Evolutionary conservation across 2,329 filamentous ascomycete genomes (phyloP), one percentile per base, ranked within the genome.

Genomic region (Samsoniella hepiali): DNA sequence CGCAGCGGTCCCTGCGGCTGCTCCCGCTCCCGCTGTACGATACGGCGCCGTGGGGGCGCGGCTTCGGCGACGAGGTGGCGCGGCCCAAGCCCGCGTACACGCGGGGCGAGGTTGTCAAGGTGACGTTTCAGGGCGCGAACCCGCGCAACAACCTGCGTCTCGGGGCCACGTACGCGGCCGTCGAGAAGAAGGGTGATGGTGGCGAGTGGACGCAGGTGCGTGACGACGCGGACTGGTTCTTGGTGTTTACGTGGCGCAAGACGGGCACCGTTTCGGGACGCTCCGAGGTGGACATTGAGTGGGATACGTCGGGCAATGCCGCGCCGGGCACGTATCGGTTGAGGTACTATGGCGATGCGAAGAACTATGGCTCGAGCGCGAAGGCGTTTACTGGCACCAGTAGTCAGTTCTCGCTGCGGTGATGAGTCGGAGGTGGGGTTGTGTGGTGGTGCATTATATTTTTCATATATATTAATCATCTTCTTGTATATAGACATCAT

Each of bases 131-230:
- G 2, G 94, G 88, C 17, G 93, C 93, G 0, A 97, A 97, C 71
- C 94, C 94, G 17, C 85, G 94, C 31, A 97, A 97, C 74, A 90
- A 97, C 67, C 84, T 97, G 34, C 85, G 87, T 1, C 85, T 91
- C 2, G 93, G 91, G 70, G 82, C 81, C 2, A 96, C 92, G 0
- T 97, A 87, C 74, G 88, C 88, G 0, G 85, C 90, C 0, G 84
- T 97, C 0, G 93, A 97, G 78, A 81, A 80, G 70, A 79, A 85
- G 55, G 73, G 67, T 68, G 45, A 70, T 31, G 78, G 72, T 13
- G 70, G 68, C 2, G 58, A 58, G 0, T 97, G 94, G 93, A 76
- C 74, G 8, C 81, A 79, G 45, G 84, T 96, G 2, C 82, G 87
- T 15, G 86, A 88, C 64, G 94, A 97, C 71, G 77, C 78, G 4